A percentile compares a stretch with the other conserved stretches of the same genome.
These are phyloP conservation scores for Pleurostoma richardsiae DNA, from an alignment of 2,329 filamentous ascomycete species.

Conservation along the genomic window DNA sequence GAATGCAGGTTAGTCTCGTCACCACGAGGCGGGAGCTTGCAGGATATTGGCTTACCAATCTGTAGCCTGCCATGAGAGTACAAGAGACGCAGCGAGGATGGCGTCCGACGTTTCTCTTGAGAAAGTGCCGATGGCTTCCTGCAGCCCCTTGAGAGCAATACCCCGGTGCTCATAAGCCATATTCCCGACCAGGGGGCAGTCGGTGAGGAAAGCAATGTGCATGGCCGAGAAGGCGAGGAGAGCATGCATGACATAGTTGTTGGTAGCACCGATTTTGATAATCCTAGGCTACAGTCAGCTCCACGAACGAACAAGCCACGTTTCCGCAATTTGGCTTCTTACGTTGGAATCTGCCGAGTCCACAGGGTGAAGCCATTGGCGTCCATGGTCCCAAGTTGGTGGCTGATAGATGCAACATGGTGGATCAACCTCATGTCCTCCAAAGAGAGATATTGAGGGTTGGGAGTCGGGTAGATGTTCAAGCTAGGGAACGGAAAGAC, in stretches of 20 bases:
- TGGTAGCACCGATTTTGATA: conserved; percentile 73
- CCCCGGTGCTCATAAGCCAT: conserved; percentile 87
- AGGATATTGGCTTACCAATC: conserved; percentile 70
- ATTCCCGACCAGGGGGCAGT: conserved; percentile 78
- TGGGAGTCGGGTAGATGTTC: conserved; percentile 68
- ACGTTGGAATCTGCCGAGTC: conserved; percentile 91
- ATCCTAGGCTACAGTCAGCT: conserved; percentile 46
- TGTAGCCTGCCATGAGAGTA: conserved; percentile 92
- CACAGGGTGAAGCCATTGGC: conserved; percentile 84
- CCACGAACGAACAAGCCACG: background rate
- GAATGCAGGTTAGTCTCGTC: conserved; percentile 27
- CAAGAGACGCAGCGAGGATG: conserved; percentile 82
- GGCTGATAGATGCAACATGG: conserved; percentile 81
- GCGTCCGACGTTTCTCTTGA: conserved; percentile 85
- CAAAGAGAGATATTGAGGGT: conserved; percentile 66
- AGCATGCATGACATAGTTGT: conserved; percentile 90
- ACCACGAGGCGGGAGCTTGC: conserved; percentile 17
- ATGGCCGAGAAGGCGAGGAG: conserved; percentile 91
- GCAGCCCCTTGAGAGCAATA: conserved; percentile 78
- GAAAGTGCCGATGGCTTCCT: conserved; percentile 81
- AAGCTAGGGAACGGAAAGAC: conserved; percentile 82
- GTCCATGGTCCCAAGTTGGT: conserved; percentile 72
- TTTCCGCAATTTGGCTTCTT: conserved; percentile 31
- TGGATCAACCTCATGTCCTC: conserved; percentile 86
- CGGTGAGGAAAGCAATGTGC: conserved; percentile 84